Base-by-base conservation (phyloP, 768 basidiomycete species). In the Pulveroboletus sp. region DNA sequence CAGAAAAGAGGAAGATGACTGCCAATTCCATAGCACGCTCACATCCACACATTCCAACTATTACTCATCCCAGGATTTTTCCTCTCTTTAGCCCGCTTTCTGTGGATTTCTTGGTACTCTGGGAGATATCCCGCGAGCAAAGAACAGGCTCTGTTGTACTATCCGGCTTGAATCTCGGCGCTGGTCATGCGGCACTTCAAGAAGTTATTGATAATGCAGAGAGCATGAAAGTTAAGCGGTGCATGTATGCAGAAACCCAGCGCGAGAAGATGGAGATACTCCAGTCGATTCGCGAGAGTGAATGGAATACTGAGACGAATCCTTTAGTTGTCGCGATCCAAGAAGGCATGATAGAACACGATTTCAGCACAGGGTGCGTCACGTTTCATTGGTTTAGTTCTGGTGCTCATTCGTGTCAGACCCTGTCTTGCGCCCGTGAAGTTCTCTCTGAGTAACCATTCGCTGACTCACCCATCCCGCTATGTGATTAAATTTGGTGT, bases 241-340 rank as follows among this genome's bases (percentile, higher is more conserved):
- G 81, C 55, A 91, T 96, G 79, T 97, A 92, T 62, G 91, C 90
- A 18, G 92, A 97, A 72, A 95, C 93, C 5, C 80, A 79, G 53
- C 75, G 86, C 42, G 83, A 93, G 67, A 82, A 81, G 61, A 65
- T 67, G 56, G 81, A 82, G 44, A 69, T 94, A 30, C 60, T 94
- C 45, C 73, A 81, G 43, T 80, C 83, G 8, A 76, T 96, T 37
- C 73, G 80, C 32, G 67, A 73, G 5, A 85, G 84, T 52, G 82
- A 86, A 63, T 86, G 93, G 81, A 91, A 91, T 54, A 60, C 67
- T 12, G 89, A 93, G 67, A 85, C 81, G 74, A 80, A 93, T 60
- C 91, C 93, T 7, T 50, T 87, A 3, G 73, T 77, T 7, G 71
- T 87, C 31, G 67, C 67, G 3, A 56, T 82, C n/a, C 68, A 74